phyloP scores from a whole-genome alignment of 345 rosid genomes.

The Erysimum cheiranthoides region DNA sequence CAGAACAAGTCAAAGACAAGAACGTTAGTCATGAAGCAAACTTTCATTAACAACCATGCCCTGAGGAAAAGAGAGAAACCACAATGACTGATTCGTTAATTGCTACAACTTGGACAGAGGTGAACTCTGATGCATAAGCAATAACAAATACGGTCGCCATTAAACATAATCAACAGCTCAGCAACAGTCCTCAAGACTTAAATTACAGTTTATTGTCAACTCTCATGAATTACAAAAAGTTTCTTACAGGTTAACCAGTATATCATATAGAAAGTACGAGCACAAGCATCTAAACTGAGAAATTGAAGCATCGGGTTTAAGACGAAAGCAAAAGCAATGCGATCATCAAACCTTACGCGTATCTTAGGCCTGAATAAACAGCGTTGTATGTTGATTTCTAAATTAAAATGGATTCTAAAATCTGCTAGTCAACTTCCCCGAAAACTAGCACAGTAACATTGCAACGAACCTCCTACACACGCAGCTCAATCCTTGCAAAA shows the following conservation, averaged over 20 bases:
- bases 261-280: neutral
- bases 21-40: conserved; percentile 18
- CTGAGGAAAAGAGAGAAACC: neutral
- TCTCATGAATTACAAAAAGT: neutral
- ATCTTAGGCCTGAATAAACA: neutral
- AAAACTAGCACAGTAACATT: conserved; percentile 14
- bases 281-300: neutral
- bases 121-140: conserved; percentile 21
- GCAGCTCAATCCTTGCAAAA: conserved; percentile 20
- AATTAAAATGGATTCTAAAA: neutral
- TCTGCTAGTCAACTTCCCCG: conserved; percentile 25
- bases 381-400: neutral
- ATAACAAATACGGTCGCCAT: neutral
- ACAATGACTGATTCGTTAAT: neutral
- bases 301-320: no score
- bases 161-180: neutral
- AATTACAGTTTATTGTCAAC: neutral
- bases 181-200: conserved; percentile 5
- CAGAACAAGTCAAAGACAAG: conserved; percentile 29
- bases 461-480: neutral
- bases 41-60: conserved; percentile 7
- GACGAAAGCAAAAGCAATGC: no score
- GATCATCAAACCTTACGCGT: neutral
- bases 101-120: neutral
- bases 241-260: neutral